A percentile compares a stretch with the other conserved stretches of the same genome.
Conservation (phyloP, 371 early-diverging fungal genomes). For the Lichtheimia ramosa region DNA sequence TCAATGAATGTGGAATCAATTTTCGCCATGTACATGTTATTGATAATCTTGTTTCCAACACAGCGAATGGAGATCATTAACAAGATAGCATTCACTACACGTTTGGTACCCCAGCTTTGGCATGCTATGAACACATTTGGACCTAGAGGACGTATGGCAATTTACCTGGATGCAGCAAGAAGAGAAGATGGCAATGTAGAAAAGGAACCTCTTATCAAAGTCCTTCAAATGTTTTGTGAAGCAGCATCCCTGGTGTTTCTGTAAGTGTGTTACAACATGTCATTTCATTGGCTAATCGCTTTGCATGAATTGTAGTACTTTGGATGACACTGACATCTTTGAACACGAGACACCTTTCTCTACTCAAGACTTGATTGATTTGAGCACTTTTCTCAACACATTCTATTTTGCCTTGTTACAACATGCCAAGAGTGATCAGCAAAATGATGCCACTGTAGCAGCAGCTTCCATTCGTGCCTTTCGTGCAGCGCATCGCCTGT, state of each 20-base stretch:
- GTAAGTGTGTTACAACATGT: slow-evolving; percentile 27
- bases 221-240: slow-evolving; percentile 65
- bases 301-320: slow-evolving; percentile 41
- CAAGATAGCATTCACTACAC: slow-evolving; percentile 58
- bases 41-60: slow-evolving; percentile 43
- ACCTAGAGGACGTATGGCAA: slow-evolving; percentile 53
- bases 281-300: background rate
- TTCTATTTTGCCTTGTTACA: slow-evolving; percentile 69
- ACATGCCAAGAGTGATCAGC: slow-evolving; percentile 5
- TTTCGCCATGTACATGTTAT: slow-evolving; percentile 52
- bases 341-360: slow-evolving; percentile 58
- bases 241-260: slow-evolving; percentile 54
- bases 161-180: slow-evolving; percentile 58
- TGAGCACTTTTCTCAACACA: slow-evolving; percentile 62
- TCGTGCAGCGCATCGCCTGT: slow-evolving; percentile 60
- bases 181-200: slow-evolving; percentile 40
- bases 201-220: slow-evolving; percentile 59
- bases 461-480: slow-evolving; percentile 39
- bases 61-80: slow-evolving; percentile 57
- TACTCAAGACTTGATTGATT: slow-evolving; percentile 48
- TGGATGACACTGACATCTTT: slow-evolving; percentile 85
- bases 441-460: background rate
- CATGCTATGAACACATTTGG: slow-evolving; percentile 60
- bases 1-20: slow-evolving; percentile 53
- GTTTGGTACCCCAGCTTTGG: slow-evolving; percentile 65